Evolutionary conservation across 2,329 filamentous ascomycete genomes (phyloP).

Genomic region (Tolypocladium album): DNA sequence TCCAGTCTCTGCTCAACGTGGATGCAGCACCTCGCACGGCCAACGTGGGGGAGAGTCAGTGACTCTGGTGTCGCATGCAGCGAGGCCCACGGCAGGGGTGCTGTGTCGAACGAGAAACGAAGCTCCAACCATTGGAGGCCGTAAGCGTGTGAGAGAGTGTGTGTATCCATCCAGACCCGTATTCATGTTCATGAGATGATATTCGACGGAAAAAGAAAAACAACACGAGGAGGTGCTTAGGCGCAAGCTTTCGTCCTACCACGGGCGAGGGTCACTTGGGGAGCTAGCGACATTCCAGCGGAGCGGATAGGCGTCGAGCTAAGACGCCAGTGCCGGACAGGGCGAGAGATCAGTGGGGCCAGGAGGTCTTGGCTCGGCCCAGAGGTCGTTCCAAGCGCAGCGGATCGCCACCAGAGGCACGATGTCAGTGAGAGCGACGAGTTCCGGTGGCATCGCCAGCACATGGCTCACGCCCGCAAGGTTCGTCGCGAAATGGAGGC

Average conservation of each 20-base stretch:
- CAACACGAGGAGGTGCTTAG: not conserved
- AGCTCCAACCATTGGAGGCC: not conserved
- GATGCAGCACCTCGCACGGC: not conserved
- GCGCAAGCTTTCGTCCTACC: not conserved
- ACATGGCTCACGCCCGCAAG: not conserved
- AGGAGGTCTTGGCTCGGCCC: not conserved
- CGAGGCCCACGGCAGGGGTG: not conserved
- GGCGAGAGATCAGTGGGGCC: not conserved
- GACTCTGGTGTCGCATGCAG: not conserved
- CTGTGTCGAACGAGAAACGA: not conserved
- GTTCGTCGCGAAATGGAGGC: not conserved
- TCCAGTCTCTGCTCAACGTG: not conserved
- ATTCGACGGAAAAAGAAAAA: not conserved
- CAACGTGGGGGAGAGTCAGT: not conserved
- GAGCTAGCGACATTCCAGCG: not conserved
- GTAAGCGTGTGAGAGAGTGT: not conserved
- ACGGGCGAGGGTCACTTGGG: not conserved
- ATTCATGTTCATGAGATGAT: not conserved
- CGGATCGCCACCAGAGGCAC: not conserved
- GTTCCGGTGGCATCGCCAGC: not conserved
- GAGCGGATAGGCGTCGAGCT: not conserved
- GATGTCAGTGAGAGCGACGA: not conserved
- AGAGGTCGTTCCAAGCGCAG: not conserved
- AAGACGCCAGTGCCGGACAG: not conserved
- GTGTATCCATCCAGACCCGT: not conserved